phyloP scores from a whole-genome alignment of 1,284 basidiomycete species.

The Dichomitus squalens region DNA sequence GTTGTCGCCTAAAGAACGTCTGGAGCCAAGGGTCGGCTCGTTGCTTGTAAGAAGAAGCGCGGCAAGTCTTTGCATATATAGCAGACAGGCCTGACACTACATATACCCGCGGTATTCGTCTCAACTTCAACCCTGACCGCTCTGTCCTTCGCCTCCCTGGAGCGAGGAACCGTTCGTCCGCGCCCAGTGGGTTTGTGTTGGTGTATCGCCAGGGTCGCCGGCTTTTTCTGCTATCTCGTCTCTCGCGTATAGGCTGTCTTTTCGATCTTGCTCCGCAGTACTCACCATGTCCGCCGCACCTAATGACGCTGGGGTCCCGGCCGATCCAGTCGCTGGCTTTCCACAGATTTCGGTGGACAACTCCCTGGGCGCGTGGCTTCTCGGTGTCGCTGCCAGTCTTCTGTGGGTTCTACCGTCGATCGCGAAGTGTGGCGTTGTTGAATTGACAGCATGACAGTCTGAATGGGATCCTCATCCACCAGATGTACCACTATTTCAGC shows the following conservation, averaged over 20 bases:
- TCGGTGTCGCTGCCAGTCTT: not conserved
- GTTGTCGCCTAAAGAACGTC: too few species aligned
- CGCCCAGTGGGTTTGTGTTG: too few species aligned
- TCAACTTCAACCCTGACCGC: too few species aligned
- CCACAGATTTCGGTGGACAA: slow-evolving; percentile 1
- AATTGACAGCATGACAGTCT: not conserved
- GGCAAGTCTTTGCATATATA: too few species aligned
- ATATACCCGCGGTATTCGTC: too few species aligned
- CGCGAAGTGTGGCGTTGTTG: not conserved
- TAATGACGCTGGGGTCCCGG: not conserved
- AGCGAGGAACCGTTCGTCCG: too few species aligned
- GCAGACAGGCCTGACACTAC: too few species aligned
- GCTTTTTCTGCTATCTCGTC: not conserved
- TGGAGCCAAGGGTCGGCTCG: too few species aligned
- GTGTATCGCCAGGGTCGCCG: not conserved
- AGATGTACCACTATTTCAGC: slow-evolving; percentile 5
- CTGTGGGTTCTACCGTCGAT: not conserved
- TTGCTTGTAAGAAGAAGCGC: not conserved
- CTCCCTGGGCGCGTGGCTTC: slow-evolving; percentile 4
- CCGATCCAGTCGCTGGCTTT: not conserved
- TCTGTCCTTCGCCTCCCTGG: too few species aligned
- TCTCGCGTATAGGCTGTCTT: too few species aligned
- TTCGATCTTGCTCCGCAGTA: not conserved
- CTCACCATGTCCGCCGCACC: not conserved
- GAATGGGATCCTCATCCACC: slow-evolving; percentile 8